Conservation (phyloP, 2,329 filamentous ascomycete genomes). For the Botrytis deweyae region DNA sequence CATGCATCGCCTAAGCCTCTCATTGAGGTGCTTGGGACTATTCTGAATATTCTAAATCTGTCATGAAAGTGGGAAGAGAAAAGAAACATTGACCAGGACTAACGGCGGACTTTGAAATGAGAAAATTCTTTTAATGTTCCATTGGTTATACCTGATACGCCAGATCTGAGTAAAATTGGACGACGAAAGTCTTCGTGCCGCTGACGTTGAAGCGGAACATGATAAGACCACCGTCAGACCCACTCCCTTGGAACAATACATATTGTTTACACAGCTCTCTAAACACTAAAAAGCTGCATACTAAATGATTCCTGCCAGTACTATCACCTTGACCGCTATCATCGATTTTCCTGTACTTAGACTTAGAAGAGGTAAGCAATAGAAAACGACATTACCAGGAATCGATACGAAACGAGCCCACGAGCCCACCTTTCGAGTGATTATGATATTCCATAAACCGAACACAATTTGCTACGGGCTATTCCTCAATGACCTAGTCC, state of each 20-base stretch:
- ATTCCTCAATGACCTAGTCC: background rate
- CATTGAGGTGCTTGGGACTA: background rate
- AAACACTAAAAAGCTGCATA: background rate
- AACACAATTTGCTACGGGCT: background rate
- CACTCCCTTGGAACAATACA: background rate
- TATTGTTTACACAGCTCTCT: background rate
- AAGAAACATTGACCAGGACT: too few species aligned
- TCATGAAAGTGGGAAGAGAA: background rate
- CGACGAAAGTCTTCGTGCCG: background rate
- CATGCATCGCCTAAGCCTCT: background rate
- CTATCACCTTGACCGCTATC: background rate
- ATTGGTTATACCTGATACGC: background rate
- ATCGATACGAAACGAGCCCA: background rate
- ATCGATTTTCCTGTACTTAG: background rate
- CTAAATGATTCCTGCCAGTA: background rate
- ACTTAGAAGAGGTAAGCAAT: background rate
- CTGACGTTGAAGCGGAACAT: background rate
- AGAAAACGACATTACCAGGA: background rate
- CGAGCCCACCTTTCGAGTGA: background rate
- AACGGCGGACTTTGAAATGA: accelerated
- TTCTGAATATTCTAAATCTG: background rate
- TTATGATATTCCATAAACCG: background rate
- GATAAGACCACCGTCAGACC: too few species aligned
- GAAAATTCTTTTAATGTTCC: background rate
- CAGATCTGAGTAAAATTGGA: background rate